Evolutionary conservation across 2,329 filamentous ascomycete species (phyloP), one percentile per base, ranked within the genome.

Genomic region (Diaporthe sp.): DNA sequence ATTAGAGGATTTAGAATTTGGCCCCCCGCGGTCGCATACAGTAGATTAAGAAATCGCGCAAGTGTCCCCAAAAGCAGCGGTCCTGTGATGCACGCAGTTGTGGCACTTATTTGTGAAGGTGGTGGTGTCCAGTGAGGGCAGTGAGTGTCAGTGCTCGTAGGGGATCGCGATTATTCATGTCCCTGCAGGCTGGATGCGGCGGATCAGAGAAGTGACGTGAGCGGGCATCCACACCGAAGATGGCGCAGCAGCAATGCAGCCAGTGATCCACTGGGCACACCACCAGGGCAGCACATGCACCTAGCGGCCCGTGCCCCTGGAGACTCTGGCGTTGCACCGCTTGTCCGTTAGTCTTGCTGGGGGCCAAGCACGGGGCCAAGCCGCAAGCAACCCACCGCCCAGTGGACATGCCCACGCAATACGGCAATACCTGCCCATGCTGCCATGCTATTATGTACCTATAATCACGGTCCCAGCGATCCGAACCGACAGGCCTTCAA

Each of bases 341-440:
- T 55, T 70, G 65, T 70, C 65, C 34, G 34, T 70, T 53, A 42
- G 65, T 39, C 49, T 39, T 28, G 42, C 34, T 12, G 49, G 65
- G 62, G 65, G 65, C 65, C 65, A 70, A 55, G 65, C 65, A 51
- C 42, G 55, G 71, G 71, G 57, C 44, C 31, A 72, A 60, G 71
- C 55, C 71, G 58, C 55, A 51, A 61, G 71, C 71, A 72, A 72
- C n/a, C 44, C 57, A 72, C 55, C 28, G 57, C 4, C 9, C 22
- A 53, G 65, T 53, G 46, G 65, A 28, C 31, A 53, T 39, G 65
- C 65, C 65, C 65, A 68, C 46, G 22, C 65, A 68, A 68, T 68
- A 39, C 46, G 65, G 65, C 46, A 68, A 10, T 37, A 68, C 34
- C 65, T 55, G 46, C 65, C 65, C 65, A 70, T 70, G 65, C 46